Evolutionary conservation across 495 filamentous ascomycete species (phyloP), one percentile per base, ranked within the genome.

Genomic region (Jackrogersella minutella): DNA sequence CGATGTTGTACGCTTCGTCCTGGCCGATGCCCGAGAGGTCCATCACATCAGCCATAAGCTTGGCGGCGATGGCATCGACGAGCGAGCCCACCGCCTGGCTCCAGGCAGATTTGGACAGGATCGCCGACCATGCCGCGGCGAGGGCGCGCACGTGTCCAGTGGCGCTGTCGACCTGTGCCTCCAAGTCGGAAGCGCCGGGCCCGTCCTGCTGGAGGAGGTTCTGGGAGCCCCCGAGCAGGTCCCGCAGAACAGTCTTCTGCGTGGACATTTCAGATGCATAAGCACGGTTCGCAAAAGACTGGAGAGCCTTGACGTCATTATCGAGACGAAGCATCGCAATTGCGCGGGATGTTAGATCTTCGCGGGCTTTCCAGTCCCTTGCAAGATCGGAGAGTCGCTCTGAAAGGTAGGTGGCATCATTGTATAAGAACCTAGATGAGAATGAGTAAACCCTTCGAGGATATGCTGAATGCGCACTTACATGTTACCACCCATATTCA

Each of bases 181-280:
- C 88, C 52, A 89, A 87, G 61, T 91, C 88, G 16, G 80, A 69
- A 33, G 87, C 62, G 9, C 54, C 49, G 28, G 74, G 59, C 2
- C 60, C 69, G 40, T 82, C 78, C 56, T 83, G 79, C 52, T 81
- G 78, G 24, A 83, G 66, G 40, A 85, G 75, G 52, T 78, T 84
- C 52, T 85, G 83, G 3, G 78, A 76, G 3, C 81, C 90, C 60
- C 94, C 93, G 1, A 99, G 87, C 0, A 95, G 80, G 75, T 99
- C 96, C 14, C 85, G 83, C 10, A 98, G 78, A 47, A 97, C 85
- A 0, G 88, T 93, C 63, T 93, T 86, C 68, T 98, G 93, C 1
- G 87, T 85, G 49, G 88, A 86, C 86, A 99, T 91, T 76, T 97
- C 95, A 59, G 88, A 90, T 58, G 86, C 85, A 73, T 98, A 99